Conservation (phyloP, 2,329 filamentous ascomycete species). For the Fusarium sp. region DNA sequence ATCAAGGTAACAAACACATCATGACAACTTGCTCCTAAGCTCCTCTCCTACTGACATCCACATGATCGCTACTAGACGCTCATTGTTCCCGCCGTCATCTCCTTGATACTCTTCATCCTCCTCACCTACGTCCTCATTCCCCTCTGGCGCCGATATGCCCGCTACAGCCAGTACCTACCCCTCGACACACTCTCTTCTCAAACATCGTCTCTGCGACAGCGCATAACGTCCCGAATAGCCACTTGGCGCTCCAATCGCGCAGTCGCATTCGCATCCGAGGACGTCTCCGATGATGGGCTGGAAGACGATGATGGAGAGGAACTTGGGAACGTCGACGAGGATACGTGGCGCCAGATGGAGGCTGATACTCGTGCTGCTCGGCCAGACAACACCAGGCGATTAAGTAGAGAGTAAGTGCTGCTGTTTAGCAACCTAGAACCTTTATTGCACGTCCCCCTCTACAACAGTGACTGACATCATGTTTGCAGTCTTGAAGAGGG, state of each 20-base stretch:
- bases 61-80: constrained; percentile 64
- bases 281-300: constrained; percentile 60
- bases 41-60: constrained; percentile 19
- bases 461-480: constrained; percentile 20
- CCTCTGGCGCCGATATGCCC: constrained; percentile 74
- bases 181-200: constrained; percentile 70
- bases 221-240: constrained; percentile 51
- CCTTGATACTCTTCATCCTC: constrained; percentile 73
- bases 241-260: constrained; percentile 57
- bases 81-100: constrained; percentile 75
- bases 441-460: neutral
- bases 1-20: constrained; percentile 46
- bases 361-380: constrained; percentile 46
- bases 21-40: constrained; percentile 4
- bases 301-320: constrained; percentile 72
- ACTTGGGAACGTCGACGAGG: constrained; percentile 67
- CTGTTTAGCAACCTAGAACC: neutral
- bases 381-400: constrained; percentile 64
- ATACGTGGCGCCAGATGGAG: constrained; percentile 55
- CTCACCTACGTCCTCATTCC: constrained; percentile 73
- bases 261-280: constrained; percentile 54
- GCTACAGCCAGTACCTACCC: constrained; percentile 79
- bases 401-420: constrained; percentile 76
- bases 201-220: constrained; percentile 63
- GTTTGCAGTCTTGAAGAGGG: constrained; percentile 67